These are phyloP conservation scores for Lactarius hengduanensis DNA, from an alignment of 768 basidiomycete genomes.

Conservation along the genomic window DNA sequence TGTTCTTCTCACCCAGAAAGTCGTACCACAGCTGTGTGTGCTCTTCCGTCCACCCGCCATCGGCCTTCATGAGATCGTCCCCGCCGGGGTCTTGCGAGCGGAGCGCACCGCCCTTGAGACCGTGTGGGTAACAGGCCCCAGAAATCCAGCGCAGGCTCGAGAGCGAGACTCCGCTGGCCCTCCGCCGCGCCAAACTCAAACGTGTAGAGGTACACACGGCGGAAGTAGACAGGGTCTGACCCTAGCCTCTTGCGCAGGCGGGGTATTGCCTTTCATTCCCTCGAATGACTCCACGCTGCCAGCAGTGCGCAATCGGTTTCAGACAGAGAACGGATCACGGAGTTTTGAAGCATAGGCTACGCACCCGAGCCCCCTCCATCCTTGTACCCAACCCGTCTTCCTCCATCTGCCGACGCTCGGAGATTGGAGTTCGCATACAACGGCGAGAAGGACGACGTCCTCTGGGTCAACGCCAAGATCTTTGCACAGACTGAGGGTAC, in stretches of 20 bases:
- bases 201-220: conserved; percentile 72
- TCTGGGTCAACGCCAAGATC: conserved; percentile 72
- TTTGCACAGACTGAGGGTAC: conserved; percentile 74
- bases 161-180: conserved; percentile 74
- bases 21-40: conserved; percentile 76
- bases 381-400: conserved; percentile 70
- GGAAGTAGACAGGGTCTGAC: conserved; percentile 68
- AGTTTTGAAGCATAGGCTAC: conserved; percentile 31
- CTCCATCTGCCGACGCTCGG: conserved; percentile 72
- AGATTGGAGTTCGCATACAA: conserved; percentile 81
- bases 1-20: conserved; percentile 63
- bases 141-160: conserved; percentile 72
- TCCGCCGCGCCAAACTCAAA: conserved; percentile 75
- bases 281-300: conserved; percentile 63
- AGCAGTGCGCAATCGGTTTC: no score
- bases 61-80: conserved; percentile 37
- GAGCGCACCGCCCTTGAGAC: conserved; percentile 64
- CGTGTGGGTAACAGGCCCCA: conserved; percentile 77
- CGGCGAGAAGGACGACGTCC: conserved; percentile 76
- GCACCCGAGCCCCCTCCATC: conserved; percentile 74
- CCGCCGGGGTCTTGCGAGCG: conserved; percentile 46
- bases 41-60: conserved; percentile 59
- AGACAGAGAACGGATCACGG: background rate
- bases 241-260: conserved; percentile 58
- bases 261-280: conserved; percentile 55